phyloP scores from a whole-genome alignment of 768 basidiomycete genomes.

The Amanita brunnescens region DNA sequence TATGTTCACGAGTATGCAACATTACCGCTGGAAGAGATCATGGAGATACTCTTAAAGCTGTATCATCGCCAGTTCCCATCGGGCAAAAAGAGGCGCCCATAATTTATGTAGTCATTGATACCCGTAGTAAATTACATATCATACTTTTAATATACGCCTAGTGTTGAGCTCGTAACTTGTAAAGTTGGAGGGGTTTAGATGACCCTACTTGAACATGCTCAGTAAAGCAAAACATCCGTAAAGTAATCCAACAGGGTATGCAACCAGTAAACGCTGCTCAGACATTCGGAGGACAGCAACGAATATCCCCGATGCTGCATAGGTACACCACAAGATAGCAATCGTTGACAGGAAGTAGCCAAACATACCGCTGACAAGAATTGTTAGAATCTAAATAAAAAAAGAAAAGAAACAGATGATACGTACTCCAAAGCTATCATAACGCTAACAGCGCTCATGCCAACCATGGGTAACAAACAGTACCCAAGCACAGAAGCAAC shows the following conservation, averaged over 20 bases:
- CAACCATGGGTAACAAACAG: constrained; percentile 94
- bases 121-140: constrained; percentile 7
- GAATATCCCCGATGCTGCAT: constrained; percentile 92
- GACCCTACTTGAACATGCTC: constrained; percentile 68
- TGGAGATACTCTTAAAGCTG: constrained; percentile 67
- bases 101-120: neutral
- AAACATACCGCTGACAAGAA: constrained; percentile 52
- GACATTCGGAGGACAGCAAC: constrained; percentile 94
- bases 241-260: constrained; percentile 90
- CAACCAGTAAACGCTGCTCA: constrained; percentile 88
- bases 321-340: constrained; percentile 94
- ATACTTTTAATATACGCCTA: constrained; percentile 7
- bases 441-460: constrained; percentile 83
- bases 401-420: neutral
- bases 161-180: constrained; percentile 10
- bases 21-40: constrained; percentile 74
- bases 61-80: constrained; percentile 64
- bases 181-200: neutral
- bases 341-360: constrained; percentile 79
- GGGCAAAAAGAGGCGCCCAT: neutral
- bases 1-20: constrained; percentile 85
- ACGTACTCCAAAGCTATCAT: constrained; percentile 83
- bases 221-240: constrained; percentile 93
- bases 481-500: constrained; percentile 94
- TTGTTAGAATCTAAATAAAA: constrained; percentile 1